A percentile compares a stretch with the other conserved stretches of the same genome.
Conservation (phyloP, 108 stramenopile species). For the Cyclotella baltica region DNA sequence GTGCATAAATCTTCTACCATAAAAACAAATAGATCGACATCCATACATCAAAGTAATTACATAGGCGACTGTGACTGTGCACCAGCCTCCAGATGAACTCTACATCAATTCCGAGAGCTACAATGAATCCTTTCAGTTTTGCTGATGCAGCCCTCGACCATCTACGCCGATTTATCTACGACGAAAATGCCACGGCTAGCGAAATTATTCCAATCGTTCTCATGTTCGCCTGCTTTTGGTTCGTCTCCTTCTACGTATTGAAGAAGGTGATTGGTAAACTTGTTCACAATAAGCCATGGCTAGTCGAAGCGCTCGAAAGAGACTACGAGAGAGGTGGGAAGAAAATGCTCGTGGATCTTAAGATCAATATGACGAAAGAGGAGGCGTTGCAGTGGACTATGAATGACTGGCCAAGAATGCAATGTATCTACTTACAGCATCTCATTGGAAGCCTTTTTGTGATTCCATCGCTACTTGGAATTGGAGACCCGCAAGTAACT, state of each 20-base stretch:
- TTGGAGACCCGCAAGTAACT: slow-evolving; percentile 20
- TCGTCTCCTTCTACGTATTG: slow-evolving; percentile 15
- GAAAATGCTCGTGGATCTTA: slow-evolving; percentile 19
- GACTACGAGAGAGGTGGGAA: slow-evolving; percentile 34
- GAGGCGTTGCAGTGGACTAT: slow-evolving; percentile 22
- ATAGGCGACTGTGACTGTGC: no score
- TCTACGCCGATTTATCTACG: neutral
- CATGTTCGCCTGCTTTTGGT: slow-evolving; percentile 36
- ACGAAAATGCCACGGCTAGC: neutral
- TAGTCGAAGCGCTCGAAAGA: slow-evolving; percentile 35
- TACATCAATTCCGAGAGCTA: neutral
- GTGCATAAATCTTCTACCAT: no score
- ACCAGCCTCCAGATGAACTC: neutral
- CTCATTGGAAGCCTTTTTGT: slow-evolving; percentile 33
- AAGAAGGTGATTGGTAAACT: slow-evolving; percentile 17
- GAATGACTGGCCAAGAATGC: slow-evolving; percentile 30
- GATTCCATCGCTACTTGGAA: slow-evolving; percentile 26
- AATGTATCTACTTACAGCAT: slow-evolving; percentile 31
- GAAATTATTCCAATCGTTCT: slow-evolving; percentile 25
- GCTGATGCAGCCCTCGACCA: neutral
- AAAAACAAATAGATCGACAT: no score
- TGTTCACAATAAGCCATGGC: slow-evolving; percentile 38
- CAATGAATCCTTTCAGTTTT: neutral
- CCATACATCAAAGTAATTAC: no score
- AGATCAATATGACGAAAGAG: slow-evolving; percentile 34